Evolutionary conservation across 148 eudicot species (phyloP), one percentile per base, ranked within the genome.

Genomic region (Tetragonia tetragonoides): DNA sequence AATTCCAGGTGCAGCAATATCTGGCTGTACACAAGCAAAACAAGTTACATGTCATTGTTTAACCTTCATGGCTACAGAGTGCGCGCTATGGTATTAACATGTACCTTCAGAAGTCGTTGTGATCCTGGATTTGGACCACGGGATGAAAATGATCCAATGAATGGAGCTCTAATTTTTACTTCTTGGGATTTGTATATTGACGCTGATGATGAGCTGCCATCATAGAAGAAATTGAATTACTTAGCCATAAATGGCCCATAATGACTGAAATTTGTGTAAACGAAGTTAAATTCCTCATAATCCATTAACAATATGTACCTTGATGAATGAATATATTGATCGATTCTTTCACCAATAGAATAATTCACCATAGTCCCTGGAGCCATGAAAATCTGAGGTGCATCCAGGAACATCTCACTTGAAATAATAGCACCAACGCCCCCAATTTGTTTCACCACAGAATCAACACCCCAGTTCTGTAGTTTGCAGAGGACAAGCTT

Each of bases 51-150:
- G 20, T 37, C 46, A 39, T n/a, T 21, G 20, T 42, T 46, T 23
- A 17, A 39, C 6, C 3, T 59, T 21, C 37, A 53, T 17, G 12
- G 41, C 15, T 17, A 59, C 12, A 38, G 15, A 42, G 46, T 42
- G 37, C 8, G 21, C 54, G 51, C 10, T 28, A 57, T 44, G 7
- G 3, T 66, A 15, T n/a, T 14, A 38, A 64, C 20, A 18, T 2
- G 20, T 88, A 92, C 98, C 98, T 94, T 94, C 76, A 94, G 93
- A 54, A 94, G 70, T 70, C 88, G 88, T 11, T 77, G 49, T 66
- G 97, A 83, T 71, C 91, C 93, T 4, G 88, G 91, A 83, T 86
- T 94, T 42, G 98, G 98, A 77, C 98, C 98, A 24, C 98, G 81
- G 17, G 97, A 92, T 42, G 98, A 94, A 80, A 90, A 94, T 53